Evolutionary conservation across 176 grass and related monocot species (phyloP), one percentile per base, ranked within the genome.

Genomic region (barley (Hordeum vulgare)): DNA sequence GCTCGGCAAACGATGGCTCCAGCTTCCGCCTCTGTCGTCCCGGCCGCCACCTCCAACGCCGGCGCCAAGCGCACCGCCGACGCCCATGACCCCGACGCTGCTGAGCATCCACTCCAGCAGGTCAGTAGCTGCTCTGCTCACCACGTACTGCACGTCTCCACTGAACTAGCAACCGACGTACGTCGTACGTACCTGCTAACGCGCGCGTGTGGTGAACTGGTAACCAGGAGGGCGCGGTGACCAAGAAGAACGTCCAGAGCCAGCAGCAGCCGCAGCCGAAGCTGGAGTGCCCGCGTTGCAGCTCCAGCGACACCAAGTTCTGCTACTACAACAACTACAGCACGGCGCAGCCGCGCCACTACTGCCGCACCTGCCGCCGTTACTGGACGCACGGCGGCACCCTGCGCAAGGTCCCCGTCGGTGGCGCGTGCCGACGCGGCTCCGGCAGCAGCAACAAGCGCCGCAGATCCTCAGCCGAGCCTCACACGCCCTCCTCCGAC

Each of bases 241-340:
- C 2, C 35, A 69, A 24, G 35, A 68, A 72, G n/a, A 2, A 40
- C 61, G n/a, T 10, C 45, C 79, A 80, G 81, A 61, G 25, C 36
- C 18, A 61, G 42, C 31, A 45, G 49, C 49, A 20, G 65, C 66
- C n/a, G n/a, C n/a, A 85, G 49, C 4, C 18, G 86, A 70, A 81
- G 72, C 73, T 97, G 41, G 83, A 57, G 59, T 97, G 95, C 84
- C 92, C 95, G 40, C 90, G 95, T 39, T 97, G 95, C 77, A 75
- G 79, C 5, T 94, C 92, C 37, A 79, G 74, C 65, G 91, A 94
- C 90, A 94, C 94, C 75, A 97, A 97, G 85, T 97, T 97, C 90
- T 97, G 94, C 90, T 97, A 97, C 92, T 97, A 94, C 88, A 97
- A 97, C 90, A 97, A 97, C 86, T 94, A 97, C 86, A 97, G 92